Conservation (phyloP, 345 rosid genomes). For the Eucalyptus urophylla region DNA sequence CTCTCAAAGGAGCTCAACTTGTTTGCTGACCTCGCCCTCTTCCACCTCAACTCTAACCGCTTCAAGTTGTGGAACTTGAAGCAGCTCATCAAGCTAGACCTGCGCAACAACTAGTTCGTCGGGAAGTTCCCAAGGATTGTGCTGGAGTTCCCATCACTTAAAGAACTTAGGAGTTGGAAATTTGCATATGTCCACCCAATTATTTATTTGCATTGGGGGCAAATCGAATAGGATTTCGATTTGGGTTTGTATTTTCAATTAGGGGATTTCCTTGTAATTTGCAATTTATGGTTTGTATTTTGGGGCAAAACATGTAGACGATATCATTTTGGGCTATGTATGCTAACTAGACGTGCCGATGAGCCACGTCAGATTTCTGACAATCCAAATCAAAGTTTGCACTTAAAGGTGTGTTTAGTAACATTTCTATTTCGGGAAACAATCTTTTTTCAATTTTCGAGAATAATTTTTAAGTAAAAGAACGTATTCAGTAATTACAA, state of each 20-base stretch:
- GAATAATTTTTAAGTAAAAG: rapidly evolving
- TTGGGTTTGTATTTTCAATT: not conserved
- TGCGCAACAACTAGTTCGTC: too few species aligned
- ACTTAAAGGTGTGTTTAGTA: not conserved
- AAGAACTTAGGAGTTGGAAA: too few species aligned
- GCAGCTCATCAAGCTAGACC: too few species aligned
- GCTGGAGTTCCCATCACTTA: too few species aligned
- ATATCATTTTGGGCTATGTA: not conserved
- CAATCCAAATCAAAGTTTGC: not conserved
- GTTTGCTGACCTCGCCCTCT: too few species aligned
- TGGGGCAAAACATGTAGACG: not conserved
- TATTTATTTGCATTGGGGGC: not conserved
- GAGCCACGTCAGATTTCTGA: not conserved
- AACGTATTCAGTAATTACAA: rapidly evolving
- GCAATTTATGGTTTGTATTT: not conserved
- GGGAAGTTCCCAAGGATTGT: too few species aligned
- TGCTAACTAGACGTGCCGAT: not conserved
- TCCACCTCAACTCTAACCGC: too few species aligned
- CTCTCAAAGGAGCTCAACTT: too few species aligned
- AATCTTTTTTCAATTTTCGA: too few species aligned
- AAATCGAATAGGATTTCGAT: not conserved
- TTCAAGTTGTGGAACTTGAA: too few species aligned
- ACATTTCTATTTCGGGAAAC: rapidly evolving
- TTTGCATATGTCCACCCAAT: too few species aligned
- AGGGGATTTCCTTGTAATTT: too few species aligned